A percentile compares a stretch with the other conserved stretches of the same genome.
phyloP scores from a whole-genome alignment of 257 asterid genomes.

The Apocynum venetum region DNA sequence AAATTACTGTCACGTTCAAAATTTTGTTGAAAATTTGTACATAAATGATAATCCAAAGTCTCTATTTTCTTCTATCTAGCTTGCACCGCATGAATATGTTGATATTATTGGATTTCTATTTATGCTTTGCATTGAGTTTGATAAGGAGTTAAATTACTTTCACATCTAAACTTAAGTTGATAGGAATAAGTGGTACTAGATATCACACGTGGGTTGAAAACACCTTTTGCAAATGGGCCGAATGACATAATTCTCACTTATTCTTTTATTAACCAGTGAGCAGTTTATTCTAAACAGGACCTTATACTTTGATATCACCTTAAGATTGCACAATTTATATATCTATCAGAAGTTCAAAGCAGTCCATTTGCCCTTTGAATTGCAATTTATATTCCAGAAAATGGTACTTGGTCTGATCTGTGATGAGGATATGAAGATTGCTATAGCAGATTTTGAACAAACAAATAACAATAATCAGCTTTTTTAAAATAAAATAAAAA shows the following conservation, averaged over 20 bases:
- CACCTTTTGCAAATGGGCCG: not conserved
- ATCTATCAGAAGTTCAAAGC: not conserved
- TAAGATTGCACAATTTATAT: not conserved
- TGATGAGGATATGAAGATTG: not conserved
- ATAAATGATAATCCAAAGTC: constrained; percentile 1
- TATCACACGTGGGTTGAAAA: not conserved
- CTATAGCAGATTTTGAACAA: not conserved
- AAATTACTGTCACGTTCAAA: too few relatives aligned
- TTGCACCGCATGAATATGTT: not conserved
- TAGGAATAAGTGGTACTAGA: not conserved
- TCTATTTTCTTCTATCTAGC: not conserved
- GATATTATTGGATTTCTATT: not conserved
- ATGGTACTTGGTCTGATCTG: not conserved
- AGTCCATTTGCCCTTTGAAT: not conserved
- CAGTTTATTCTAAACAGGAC: not conserved
- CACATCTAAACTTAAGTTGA: not conserved
- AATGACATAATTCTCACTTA: not conserved
- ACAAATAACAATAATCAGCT: not conserved
- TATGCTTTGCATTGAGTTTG: not conserved
- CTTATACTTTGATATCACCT: not conserved
- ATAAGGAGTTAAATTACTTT: not conserved
- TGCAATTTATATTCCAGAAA: not conserved
- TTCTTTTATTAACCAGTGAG: not conserved
- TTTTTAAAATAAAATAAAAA: not conserved
- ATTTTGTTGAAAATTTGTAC: not conserved